phyloP scores from a whole-genome alignment of 352 stramenopile species.

The Globisporangium mamillatum region DNA sequence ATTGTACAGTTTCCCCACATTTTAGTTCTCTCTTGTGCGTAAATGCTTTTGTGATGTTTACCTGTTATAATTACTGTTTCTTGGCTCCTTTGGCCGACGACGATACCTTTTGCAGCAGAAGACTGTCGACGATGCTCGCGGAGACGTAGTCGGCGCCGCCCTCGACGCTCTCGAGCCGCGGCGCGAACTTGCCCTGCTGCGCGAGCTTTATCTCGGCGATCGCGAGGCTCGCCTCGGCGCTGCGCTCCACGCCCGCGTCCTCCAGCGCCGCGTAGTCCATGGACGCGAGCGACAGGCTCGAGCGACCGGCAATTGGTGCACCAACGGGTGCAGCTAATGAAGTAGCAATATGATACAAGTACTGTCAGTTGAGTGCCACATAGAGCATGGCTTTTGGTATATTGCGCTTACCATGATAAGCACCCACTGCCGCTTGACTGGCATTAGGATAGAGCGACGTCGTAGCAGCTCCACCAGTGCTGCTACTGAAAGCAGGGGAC shows the following conservation, averaged over 20 bases:
- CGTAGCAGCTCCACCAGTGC: constrained; percentile 1
- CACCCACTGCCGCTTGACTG: background rate
- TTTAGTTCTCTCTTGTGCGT: background rate
- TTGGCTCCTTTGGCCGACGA: constrained; percentile 6
- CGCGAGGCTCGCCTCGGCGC: constrained; percentile 50
- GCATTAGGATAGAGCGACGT: background rate
- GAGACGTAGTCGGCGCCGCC: constrained; percentile 81
- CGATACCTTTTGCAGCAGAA: constrained; percentile 48
- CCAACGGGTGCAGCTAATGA: too few relatives aligned
- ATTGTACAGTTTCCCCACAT: background rate
- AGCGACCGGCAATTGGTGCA: constrained; percentile 16
- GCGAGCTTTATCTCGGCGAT: constrained; percentile 64
- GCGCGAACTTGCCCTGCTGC: constrained; percentile 45
- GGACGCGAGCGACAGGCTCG: constrained; percentile 42
- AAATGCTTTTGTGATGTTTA: background rate
- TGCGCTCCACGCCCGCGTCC: constrained; percentile 16
- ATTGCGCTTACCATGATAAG: background rate
- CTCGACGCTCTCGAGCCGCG: constrained; percentile 62
- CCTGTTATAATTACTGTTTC: background rate
- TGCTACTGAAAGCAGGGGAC: constrained; percentile 5
- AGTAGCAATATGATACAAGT: too few relatives aligned
- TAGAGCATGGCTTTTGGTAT: too few relatives aligned
- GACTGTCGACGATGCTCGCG: constrained; percentile 73
- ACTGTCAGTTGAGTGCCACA: too few relatives aligned
- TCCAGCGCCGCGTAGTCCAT: constrained; percentile 20